Evolutionary conservation across 208 protist species (phyloP).

Genomic region (Leishmania martiniquensis): DNA sequence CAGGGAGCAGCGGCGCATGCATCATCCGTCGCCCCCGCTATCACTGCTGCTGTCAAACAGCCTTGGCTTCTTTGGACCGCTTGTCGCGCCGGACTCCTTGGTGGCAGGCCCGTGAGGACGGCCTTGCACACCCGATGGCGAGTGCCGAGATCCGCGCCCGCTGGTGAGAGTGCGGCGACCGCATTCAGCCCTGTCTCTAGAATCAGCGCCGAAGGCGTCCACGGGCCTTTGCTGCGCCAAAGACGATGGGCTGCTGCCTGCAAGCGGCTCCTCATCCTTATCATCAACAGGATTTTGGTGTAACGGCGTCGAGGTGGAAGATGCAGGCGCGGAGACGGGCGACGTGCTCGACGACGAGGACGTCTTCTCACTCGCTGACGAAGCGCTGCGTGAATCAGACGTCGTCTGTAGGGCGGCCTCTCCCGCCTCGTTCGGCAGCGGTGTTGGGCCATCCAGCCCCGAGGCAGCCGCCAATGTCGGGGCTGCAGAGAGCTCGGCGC

Average conservation of each 20-base stretch:
- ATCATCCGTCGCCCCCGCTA: conserved; percentile 19
- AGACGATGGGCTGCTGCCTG: not conserved
- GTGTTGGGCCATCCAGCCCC: conserved; percentile 15
- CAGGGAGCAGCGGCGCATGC: not conserved
- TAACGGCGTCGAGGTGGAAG: not conserved
- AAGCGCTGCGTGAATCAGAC: not conserved
- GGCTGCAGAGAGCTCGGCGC: not conserved
- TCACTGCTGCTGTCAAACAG: conserved; percentile 39
- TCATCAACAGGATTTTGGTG: not conserved
- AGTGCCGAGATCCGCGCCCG: not conserved
- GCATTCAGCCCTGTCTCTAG: conserved; percentile 7
- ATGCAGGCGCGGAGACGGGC: not conserved
- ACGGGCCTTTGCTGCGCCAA: not conserved
- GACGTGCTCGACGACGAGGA: not conserved
- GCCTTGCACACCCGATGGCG: not conserved
- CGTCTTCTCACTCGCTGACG: not conserved
- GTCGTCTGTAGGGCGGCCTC: not conserved
- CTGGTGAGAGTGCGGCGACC: too few species aligned
- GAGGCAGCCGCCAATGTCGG: not conserved
- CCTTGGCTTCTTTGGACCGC: conserved; percentile 25
- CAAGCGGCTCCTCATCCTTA: not conserved
- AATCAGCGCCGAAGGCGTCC: conserved; percentile 20
- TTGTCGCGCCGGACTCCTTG: not conserved
- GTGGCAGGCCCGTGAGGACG: not conserved
- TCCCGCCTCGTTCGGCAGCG: conserved; percentile 19